Percentiles rank a stretch among this genome's conserved stretches.
phyloP scores from a whole-genome alignment of 306 rosid genomes.

The Malus domestica region ASM211411v1 NC_041789.1:29359501-29360000 shows the following conservation, averaged over 20 bases:
- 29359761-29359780: slow-evolving; percentile 94
- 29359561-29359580: background rate
- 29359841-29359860: slow-evolving; percentile 80
- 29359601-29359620: slow-evolving; percentile 4
- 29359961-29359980: slow-evolving; percentile 65
- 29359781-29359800: slow-evolving; percentile 76
- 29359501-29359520: slow-evolving; percentile 28
- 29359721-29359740: slow-evolving; percentile 6
- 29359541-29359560: slow-evolving; percentile 18
- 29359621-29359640: slow-evolving; percentile 11
- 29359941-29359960: slow-evolving; percentile 81
- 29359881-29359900: slow-evolving; percentile 65
- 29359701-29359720: slow-evolving; percentile 24
- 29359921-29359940: slow-evolving; percentile 77
- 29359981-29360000: slow-evolving; percentile 51
- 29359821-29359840: slow-evolving; percentile 75
- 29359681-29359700: slow-evolving; percentile 25
- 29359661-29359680: slow-evolving; percentile 22
- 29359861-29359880: slow-evolving; percentile 90
- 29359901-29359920: slow-evolving; percentile 72
- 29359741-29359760: slow-evolving; percentile 50
- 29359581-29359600: slow-evolving; percentile 16
- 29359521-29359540: slow-evolving; percentile 9
- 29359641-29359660: slow-evolving; percentile 51
- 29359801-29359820: slow-evolving; percentile 83